These are phyloP conservation scores for Starmerella sirachaensis DNA, from an alignment of 805 yeast species.

Conservation along the genomic window DNA sequence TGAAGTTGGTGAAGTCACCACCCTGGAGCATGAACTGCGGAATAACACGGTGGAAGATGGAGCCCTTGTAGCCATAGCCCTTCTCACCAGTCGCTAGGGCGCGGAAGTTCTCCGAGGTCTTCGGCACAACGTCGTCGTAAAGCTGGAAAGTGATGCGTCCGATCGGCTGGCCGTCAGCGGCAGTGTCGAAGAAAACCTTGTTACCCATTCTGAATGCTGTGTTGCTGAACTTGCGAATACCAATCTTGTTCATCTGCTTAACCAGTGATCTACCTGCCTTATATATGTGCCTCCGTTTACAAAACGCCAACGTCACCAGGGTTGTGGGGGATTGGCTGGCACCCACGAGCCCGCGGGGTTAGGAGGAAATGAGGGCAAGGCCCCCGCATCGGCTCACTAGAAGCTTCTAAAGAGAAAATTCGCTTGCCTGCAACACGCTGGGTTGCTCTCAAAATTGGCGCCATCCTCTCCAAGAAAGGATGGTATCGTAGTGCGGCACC, in stretches of 20 bases:
- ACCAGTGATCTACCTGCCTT: too few species aligned
- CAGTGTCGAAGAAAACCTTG: slow-evolving; percentile 67
- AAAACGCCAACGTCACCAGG: too few species aligned
- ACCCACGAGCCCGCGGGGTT: too few species aligned
- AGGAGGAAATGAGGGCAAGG: too few species aligned
- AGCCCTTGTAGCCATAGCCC: slow-evolving; percentile 80
- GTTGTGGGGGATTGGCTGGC: too few species aligned
- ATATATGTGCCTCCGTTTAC: too few species aligned
- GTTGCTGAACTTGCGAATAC: slow-evolving; percentile 18
- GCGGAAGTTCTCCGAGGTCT: slow-evolving; percentile 93
- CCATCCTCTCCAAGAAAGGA: too few species aligned
- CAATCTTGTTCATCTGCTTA: slow-evolving; percentile 14
- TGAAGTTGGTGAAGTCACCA: slow-evolving; percentile 75
- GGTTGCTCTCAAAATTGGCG: too few species aligned
- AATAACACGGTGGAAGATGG: slow-evolving; percentile 92
- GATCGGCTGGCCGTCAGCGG: slow-evolving; percentile 64
- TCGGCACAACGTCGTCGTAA: slow-evolving; percentile 84
- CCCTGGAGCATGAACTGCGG: slow-evolving; percentile 97
- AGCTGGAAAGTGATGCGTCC: slow-evolving; percentile 81
- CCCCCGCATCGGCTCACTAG: too few species aligned
- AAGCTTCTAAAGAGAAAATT: too few species aligned
- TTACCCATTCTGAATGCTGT: slow-evolving; percentile 26
- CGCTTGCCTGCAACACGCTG: too few species aligned
- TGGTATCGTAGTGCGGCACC: too few species aligned
- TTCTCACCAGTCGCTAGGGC: slow-evolving; percentile 89